A percentile compares a stretch with the other conserved stretches of the same genome.
phyloP scores from a whole-genome alignment of 768 basidiomycete species.

The Russula olivacea region DNA sequence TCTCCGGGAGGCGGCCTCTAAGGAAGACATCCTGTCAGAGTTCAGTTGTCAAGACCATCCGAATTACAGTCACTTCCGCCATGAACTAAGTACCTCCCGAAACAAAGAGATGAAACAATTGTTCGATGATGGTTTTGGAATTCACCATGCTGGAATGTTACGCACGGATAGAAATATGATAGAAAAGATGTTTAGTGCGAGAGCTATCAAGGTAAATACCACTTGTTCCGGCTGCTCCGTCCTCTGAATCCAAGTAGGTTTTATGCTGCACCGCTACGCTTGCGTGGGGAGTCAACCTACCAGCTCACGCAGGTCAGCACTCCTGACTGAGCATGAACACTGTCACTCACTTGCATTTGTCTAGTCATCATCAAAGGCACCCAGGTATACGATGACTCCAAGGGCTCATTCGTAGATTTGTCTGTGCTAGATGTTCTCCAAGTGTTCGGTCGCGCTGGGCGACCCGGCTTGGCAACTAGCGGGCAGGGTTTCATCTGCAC shows the following conservation, averaged over 20 bases:
- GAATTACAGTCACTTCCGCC: slow-evolving; percentile 67
- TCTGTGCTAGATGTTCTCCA: slow-evolving; percentile 94
- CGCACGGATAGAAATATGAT: slow-evolving; percentile 90
- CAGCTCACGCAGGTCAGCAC: slow-evolving; percentile 83
- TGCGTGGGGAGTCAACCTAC: slow-evolving; percentile 99
- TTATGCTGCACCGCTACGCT: slow-evolving; percentile 96
- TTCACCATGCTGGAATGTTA: slow-evolving; percentile 98
- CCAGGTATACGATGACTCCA: slow-evolving; percentile 87
- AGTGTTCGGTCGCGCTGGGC: slow-evolving; percentile 94
- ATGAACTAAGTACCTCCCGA: slow-evolving; percentile 69
- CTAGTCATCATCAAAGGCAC: slow-evolving; percentile 95
- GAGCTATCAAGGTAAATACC: slow-evolving; percentile 76
- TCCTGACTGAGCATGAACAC: slow-evolving; percentile 5
- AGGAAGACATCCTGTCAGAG: slow-evolving; percentile 66
- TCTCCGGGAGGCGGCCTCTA: slow-evolving; percentile 67
- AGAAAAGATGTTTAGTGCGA: slow-evolving; percentile 88
- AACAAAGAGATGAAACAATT: slow-evolving; percentile 97
- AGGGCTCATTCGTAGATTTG: slow-evolving; percentile 86
- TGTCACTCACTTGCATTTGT: slow-evolving; percentile 6
- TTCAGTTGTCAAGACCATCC: slow-evolving; percentile 83
- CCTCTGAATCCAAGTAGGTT: slow-evolving; percentile 51
- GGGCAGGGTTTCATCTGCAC: slow-evolving; percentile 98
- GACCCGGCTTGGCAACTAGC: slow-evolving; percentile 80
- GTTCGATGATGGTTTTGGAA: slow-evolving; percentile 89
- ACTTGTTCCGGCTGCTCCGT: background rate